Evolutionary conservation across 495 filamentous ascomycete genomes (phyloP), one percentile per base, ranked within the genome.

Genomic region (Daldinia childiae): DNA sequence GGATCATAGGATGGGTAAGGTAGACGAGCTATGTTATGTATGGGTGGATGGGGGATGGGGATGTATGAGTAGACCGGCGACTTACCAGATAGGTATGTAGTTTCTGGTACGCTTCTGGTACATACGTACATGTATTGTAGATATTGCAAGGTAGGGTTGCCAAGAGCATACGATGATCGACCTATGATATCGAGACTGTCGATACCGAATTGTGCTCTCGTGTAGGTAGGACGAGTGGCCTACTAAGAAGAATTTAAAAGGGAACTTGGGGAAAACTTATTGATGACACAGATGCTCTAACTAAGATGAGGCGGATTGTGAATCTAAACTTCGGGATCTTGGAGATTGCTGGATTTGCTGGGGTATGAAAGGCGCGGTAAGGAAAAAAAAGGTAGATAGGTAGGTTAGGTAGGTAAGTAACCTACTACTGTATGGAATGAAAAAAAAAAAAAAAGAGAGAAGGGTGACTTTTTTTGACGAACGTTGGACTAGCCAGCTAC

Each of bases 101-200:
- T 27, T 56, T 32, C n/a, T 34, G 29, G 30, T 21, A 21, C 43
- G 43, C 43, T 48, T 48, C 43, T 48, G 43, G 43, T 48, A 48
- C 34, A 54, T 62, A 56, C 17, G 58, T 68, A 62, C n/a, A n/a
- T n/a, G n/a, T n/a, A n/a, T n/a, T 14, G 19, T 61, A 41, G 38
- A 30, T 72, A 58, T 64, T 48, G 43, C 27, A 19, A 57, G 14
- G 29, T 32, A 73, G 51, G 62, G 51, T 62, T 41, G 62, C 58
- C 57, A 66, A 66, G 66, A 73, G 66, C 65, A 64, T 66, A 73
- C 71, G 66, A 69, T 73, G 66, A 62, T 73, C 70, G 65, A 52
- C 66, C 66, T 69, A 69, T 63, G 50, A 68, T 73, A 64, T 68
- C 70, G 61, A 73, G 60, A 73, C 26, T 62, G 57, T 54, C 52